Evolutionary conservation across 1,284 basidiomycete genomes (phyloP).

Genomic region (Cryptococcus sp.): DNA sequence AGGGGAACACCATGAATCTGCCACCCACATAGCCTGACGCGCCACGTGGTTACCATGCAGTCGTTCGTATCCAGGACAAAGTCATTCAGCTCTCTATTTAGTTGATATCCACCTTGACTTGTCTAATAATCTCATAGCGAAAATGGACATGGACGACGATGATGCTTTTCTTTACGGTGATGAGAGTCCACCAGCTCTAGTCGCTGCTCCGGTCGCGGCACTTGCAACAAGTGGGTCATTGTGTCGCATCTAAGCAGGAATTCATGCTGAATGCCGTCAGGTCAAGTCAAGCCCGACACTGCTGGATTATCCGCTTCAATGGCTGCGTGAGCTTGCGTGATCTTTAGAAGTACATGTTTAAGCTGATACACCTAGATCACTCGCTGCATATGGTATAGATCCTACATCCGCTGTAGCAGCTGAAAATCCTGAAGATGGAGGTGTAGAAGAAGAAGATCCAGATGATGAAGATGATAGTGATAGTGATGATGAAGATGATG

Average conservation of each 20-base stretch:
- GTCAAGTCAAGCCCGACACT: background rate
- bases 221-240: background rate
- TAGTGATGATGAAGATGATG: conserved; percentile 42
- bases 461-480: conserved; percentile 42
- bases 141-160: conserved; percentile 43
- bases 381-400: conserved; percentile 44
- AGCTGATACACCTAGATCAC: conserved; percentile 21
- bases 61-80: too few species aligned
- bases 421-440: conserved; percentile 35
- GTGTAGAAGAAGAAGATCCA: conserved; percentile 38
- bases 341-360: background rate
- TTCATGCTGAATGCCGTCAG: background rate
- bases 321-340: conserved; percentile 13
- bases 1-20: too few species aligned
- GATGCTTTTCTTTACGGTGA: conserved; percentile 47
- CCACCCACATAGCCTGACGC: too few species aligned
- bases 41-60: too few species aligned
- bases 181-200: conserved; percentile 9
- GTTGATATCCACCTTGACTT: too few species aligned
- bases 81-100: too few species aligned
- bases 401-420: conserved; percentile 26
- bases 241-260: too few species aligned
- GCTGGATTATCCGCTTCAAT: conserved; percentile 18
- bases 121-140: too few species aligned
- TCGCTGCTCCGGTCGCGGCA: background rate